Evolutionary conservation across 2,329 filamentous ascomycete genomes (phyloP), one percentile per base, ranked within the genome.

Genomic region (Alternaria gaisen): DNA sequence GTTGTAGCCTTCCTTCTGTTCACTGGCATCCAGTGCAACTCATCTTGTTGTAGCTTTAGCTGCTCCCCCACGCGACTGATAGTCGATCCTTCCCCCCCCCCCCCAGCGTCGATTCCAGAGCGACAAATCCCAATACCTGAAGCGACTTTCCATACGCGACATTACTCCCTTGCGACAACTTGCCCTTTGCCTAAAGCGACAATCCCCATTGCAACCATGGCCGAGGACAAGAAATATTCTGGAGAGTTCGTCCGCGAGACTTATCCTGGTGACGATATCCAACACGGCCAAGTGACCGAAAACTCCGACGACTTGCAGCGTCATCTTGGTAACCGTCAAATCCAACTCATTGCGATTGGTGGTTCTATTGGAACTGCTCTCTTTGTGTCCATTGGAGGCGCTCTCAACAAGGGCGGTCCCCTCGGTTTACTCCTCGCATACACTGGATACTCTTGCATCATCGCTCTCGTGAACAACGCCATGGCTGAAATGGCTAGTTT

Each of bases 401-500:
- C 86, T 60, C 78, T 86, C 24, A 78, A 79, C 62, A 78, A 79
- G 47, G 84, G 81, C 44, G 84, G 84, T 18, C 83, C 84, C 10
- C 82, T 77, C 47, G 84, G 82, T 58, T 77, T 90, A 41, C 81
- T 91, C 62, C 72, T 90, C 58, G 87, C 85, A 38, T 90, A 86
- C 72, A 80, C 81, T 34, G 64, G 87, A 43, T 88, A 90, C 72
- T 81, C 81, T 38, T 73, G 80, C 68, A 71, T 89, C 55, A 81
- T 90, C 60, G 87, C 80, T 24, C 79, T 88, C 47, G 85, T 90
- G 72, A 90, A 89, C 82, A 90, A 89, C 71, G 84, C 83, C 63
- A 81, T 89, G 60, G 88, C 88, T 9, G 88, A 90, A 74, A 90
- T 90, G 88, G 84, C 81, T 30, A 82, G 83, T 38, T 85, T 85